A percentile compares a stretch with the other conserved stretches of the same genome.
These are phyloP conservation scores for Kodamaea restingae DNA, from an alignment of 805 yeast genomes.

Conservation along the genomic window DNA sequence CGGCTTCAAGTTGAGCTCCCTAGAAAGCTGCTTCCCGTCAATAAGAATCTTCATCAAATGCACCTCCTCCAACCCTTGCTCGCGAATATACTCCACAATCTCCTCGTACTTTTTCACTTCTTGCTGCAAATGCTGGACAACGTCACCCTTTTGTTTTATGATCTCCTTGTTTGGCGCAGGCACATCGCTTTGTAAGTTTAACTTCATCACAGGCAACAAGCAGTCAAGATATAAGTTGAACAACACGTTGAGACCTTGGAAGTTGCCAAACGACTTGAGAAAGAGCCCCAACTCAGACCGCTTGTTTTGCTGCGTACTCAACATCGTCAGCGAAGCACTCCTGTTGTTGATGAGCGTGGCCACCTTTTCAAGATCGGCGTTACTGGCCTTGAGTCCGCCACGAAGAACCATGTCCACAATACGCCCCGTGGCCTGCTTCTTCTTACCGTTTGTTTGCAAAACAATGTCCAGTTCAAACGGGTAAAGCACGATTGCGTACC, in stretches of 20 bases:
- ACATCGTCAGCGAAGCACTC: slow-evolving; percentile 20
- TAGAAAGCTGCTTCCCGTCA: slow-evolving; percentile 68
- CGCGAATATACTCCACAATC: slow-evolving; percentile 29
- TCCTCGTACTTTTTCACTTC: slow-evolving; percentile 25
- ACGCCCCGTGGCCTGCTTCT: slow-evolving; percentile 23
- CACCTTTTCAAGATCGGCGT: slow-evolving; percentile 49
- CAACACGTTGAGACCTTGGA: slow-evolving; percentile 45
- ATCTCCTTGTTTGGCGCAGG: slow-evolving; percentile 8
- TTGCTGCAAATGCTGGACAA: not conserved
- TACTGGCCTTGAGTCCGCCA: slow-evolving; percentile 68
- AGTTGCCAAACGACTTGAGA: slow-evolving; percentile 50
- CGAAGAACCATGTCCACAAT: slow-evolving; percentile 52
- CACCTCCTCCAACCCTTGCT: slow-evolving; percentile 37
- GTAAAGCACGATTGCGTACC: slow-evolving; percentile 47
- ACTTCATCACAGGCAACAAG: slow-evolving; percentile 10
- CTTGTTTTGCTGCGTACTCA: slow-evolving; percentile 17
- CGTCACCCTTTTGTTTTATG: not conserved
- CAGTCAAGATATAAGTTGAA: slow-evolving; percentile 34
- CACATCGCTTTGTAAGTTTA: slow-evolving; percentile 2
- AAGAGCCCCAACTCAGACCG: slow-evolving; percentile 61
- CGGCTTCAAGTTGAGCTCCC: slow-evolving; percentile 53
- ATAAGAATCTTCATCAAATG: slow-evolving; percentile 58
- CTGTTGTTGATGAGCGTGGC: slow-evolving; percentile 36
- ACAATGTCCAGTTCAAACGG: slow-evolving; percentile 42
- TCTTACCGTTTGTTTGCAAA: slow-evolving; percentile 38